phyloP scores from a whole-genome alignment of 2,329 filamentous ascomycete species.

The Aureobasidium vineae region DNA sequence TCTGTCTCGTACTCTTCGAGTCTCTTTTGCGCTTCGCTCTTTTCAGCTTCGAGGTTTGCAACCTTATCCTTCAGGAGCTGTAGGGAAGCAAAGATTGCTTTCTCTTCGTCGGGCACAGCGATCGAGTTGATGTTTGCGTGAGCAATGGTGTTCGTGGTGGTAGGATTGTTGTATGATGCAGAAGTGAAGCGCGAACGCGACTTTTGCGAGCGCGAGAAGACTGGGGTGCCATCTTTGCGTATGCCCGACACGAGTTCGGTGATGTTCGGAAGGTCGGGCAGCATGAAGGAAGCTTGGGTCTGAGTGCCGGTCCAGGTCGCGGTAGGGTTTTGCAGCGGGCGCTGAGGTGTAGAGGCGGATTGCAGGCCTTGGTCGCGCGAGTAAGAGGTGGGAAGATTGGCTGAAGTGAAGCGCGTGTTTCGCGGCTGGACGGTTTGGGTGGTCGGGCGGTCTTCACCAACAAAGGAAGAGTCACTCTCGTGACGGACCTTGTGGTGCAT shows the following conservation, averaged over 20 bases:
- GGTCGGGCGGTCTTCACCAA: constrained; percentile 51
- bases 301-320: constrained; percentile 45
- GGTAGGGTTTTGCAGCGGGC: constrained; percentile 34
- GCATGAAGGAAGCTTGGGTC: constrained; percentile 59
- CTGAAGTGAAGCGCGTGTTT: constrained; percentile 55
- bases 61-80: constrained; percentile 59
- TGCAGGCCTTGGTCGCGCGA: constrained; percentile 19
- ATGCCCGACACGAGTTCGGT: constrained; percentile 61
- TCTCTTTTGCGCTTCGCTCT: constrained; percentile 54
- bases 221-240: constrained; percentile 57
- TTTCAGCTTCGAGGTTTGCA: constrained; percentile 55
- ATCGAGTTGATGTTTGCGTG: constrained; percentile 55
- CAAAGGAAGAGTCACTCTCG: constrained; percentile 53
- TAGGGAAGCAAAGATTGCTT: constrained; percentile 61
- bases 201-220: constrained; percentile 53
- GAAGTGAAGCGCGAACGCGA: constrained; percentile 56
- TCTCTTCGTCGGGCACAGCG: constrained; percentile 60
- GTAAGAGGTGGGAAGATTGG: constrained; percentile 25
- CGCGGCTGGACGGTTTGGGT: constrained; percentile 45
- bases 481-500: constrained; percentile 54
- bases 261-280: constrained; percentile 61
- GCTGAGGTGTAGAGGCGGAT: constrained; percentile 31
- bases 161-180: constrained; percentile 37
- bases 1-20: constrained; percentile 60
- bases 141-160: constrained; percentile 34